A percentile compares a stretch with the other conserved stretches of the same genome.
Evolutionary conservation across 2,329 filamentous ascomycete species (phyloP).

Genomic region (Colletotrichum destructivum): DNA sequence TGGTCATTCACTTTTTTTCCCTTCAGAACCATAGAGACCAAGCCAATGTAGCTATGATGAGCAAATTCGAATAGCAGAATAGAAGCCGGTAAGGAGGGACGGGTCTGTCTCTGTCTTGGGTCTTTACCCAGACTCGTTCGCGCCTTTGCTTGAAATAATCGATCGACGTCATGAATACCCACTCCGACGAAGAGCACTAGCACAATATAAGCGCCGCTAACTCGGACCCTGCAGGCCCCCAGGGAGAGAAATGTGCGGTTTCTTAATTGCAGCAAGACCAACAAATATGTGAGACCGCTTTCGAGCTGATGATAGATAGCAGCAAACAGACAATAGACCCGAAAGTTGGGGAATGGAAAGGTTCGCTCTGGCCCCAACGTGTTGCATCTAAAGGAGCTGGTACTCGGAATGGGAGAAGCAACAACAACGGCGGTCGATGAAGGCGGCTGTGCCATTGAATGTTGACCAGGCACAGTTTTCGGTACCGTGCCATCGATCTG

Average conservation of each 20-base stretch:
- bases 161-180: conserved; percentile 41
- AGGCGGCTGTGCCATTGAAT: background rate
- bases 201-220: conserved; percentile 35
- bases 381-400: background rate
- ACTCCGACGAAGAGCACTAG: conserved; percentile 29
- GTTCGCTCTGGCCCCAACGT: background rate
- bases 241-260: conserved; percentile 24
- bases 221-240: conserved; percentile 37
- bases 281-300: conserved; percentile 22
- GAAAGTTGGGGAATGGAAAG: conserved; percentile 6
- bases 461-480: background rate
- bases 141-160: conserved; percentile 33
- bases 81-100: background rate
- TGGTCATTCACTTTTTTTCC: background rate
- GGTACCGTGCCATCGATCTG: background rate
- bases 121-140: conserved; percentile 19
- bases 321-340: conserved; percentile 21
- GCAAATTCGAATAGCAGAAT: background rate
- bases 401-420: background rate
- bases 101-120: background rate
- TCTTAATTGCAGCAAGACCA: conserved; percentile 22
- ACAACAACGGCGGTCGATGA: conserved; percentile 1
- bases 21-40: background rate
- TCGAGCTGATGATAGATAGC: conserved; percentile 1
- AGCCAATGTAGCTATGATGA: too few species aligned